phyloP scores from a whole-genome alignment of 306 rosid genomes.

The Sesbania bispinosa region DNA sequence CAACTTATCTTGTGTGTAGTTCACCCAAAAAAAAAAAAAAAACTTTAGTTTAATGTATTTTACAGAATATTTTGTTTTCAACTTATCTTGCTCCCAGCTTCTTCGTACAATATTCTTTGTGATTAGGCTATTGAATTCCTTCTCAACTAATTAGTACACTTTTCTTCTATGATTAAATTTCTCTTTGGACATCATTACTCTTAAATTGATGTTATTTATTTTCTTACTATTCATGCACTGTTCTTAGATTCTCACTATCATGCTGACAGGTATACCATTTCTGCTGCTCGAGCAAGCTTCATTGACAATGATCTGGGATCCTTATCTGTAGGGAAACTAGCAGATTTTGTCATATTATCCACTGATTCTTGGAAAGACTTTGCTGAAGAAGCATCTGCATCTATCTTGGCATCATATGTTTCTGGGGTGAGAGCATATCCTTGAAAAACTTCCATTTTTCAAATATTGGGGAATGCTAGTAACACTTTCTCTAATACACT shows the following conservation, averaged over 20 bases:
- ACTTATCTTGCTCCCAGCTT: no score
- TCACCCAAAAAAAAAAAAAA: no score
- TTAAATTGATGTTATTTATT: no score
- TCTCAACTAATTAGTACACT: neutral
- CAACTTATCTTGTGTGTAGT: no score
- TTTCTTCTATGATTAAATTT: neutral
- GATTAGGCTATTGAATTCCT: no score
- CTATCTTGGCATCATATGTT: slow-evolving; percentile 64
- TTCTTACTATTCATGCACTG: neutral
- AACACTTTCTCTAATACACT: no score
- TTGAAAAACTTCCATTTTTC: slow-evolving; percentile 22
- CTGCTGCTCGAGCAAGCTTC: slow-evolving; percentile 84
- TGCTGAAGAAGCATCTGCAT: slow-evolving; percentile 54
- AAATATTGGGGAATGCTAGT: no score
- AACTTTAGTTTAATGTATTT: no score
- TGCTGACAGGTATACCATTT: slow-evolving; percentile 63
- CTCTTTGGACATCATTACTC: no score
- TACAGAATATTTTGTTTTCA: no score
- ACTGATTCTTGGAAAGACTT: slow-evolving; percentile 61
- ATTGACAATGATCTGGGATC: slow-evolving; percentile 71
- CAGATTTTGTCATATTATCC: slow-evolving; percentile 79
- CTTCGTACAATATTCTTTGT: no score
- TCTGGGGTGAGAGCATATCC: slow-evolving; percentile 75
- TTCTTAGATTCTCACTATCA: slow-evolving; percentile 5
- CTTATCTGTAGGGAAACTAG: slow-evolving; percentile 63